Evolutionary conservation across 495 filamentous ascomycete genomes (phyloP), one percentile per base, ranked within the genome.

Genomic region (Aspergillus coremiiformis): DNA sequence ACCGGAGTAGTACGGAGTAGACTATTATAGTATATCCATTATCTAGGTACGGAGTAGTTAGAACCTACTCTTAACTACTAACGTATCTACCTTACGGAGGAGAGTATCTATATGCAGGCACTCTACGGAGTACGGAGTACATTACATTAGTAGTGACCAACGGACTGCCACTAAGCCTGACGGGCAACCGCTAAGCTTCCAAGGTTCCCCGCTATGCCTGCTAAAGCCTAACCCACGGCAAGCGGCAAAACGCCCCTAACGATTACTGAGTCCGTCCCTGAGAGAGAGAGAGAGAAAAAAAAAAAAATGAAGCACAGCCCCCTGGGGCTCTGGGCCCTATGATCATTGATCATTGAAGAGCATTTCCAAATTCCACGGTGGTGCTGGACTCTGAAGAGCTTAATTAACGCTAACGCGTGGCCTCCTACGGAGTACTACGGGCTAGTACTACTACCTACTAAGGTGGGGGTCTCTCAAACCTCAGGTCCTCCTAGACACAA

Each of bases 161-260:
- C n/a, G n/a, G n/a, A n/a, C n/a, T n/a, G n/a, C n/a, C 22, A 29
- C 44, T 49, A 49, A 30, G 26, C 39, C 2, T 24, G 11, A 17
- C 32, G 15, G 23, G 37, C 24, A 24, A 23, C 1, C 29, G 54
- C 55, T 45, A 57, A 57, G 55, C 55, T 57, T 57, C 50, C 27
- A 57, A 57, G 55, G 50, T 57, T 57, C 50, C 27, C 55, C 45
- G 39, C 50, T 45, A 53, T 39, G 27, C 49, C 48, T 35, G 19
- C 39, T 57, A 49, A 46, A 44, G 44, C 44, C 44, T 32, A 23
- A 41, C n/a, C 37, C 48, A n/a, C 29, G 20, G 21, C 15, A 30
- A 46, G 32, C 42, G 37, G 4, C 37, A 45, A 45, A 29, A 15
- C 2, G 21, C 5, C 12, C 5, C 43, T 24, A 45, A 26, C 43